A percentile compares a stretch with the other conserved stretches of the same genome.
phyloP scores from a whole-genome alignment of 2,329 filamentous ascomycete genomes.

The Geoglossum cookeanum region DNA sequence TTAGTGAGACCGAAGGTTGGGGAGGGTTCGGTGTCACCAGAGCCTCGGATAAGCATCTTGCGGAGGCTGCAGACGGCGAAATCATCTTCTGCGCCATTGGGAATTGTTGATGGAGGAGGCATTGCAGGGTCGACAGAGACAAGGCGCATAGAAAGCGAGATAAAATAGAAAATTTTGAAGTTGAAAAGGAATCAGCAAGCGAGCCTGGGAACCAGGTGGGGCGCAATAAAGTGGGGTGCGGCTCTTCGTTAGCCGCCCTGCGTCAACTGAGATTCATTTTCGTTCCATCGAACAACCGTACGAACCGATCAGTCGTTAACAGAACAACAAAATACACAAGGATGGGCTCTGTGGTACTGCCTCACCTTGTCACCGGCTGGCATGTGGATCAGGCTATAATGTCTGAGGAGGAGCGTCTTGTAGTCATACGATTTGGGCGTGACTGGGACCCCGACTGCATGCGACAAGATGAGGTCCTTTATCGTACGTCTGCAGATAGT shows the following conservation, averaged over 20 bases:
- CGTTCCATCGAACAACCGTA: not conserved
- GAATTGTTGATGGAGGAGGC: not conserved
- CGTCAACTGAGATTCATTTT: no score
- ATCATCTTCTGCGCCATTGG: constrained; percentile 7
- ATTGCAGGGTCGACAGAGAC: not conserved
- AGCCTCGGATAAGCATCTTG: constrained; percentile 60
- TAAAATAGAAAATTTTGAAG: no score
- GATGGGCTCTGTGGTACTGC: constrained; percentile 77
- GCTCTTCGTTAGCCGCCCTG: no score
- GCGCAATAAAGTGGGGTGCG: no score
- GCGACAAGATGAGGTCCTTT: constrained; percentile 81
- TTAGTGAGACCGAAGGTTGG: constrained; percentile 38
- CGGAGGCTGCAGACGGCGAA: constrained; percentile 44
- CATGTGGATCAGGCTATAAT: constrained; percentile 96
- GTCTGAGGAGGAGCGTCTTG: constrained; percentile 75
- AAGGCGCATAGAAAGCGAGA: no score
- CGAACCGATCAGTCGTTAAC: not conserved
- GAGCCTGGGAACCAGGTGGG: no score
- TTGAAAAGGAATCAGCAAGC: no score
- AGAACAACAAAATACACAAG: constrained; percentile 5
- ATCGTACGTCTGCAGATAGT: constrained; percentile 31
- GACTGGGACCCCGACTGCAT: constrained; percentile 69
- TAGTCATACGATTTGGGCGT: constrained; percentile 83
- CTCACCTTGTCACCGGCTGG: constrained; percentile 83
- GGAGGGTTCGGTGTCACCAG: constrained; percentile 31